Base-by-base conservation (phyloP, 2,329 filamentous ascomycete species). In the Pseudogymnoascus pannorum region DNA sequence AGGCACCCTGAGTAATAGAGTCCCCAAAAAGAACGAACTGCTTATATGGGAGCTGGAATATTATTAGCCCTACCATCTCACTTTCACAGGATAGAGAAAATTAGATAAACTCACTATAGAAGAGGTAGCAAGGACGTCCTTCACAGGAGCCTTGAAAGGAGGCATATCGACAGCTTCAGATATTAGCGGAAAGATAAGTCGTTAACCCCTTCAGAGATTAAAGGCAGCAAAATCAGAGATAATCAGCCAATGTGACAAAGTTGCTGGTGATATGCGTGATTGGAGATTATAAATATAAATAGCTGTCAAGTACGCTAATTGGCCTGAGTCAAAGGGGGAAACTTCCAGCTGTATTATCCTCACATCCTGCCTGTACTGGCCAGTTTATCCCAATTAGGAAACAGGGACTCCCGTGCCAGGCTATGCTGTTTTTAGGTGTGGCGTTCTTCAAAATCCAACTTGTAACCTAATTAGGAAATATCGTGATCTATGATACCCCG, bases 21-120 rank as follows among this genome's bases (percentile, higher is more conserved):
- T 97, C 94, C 61, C 93, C 93, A 65, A 97, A 89, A 20, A 97
- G 84, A 64, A 97, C 79, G 68, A 92, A 79, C 70, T 92, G 89
- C 48, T 31, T 31, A 18, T 54, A 54, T n/a, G 48, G 48, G 9
- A 54, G 24, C 48, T 54, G 14, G 4, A 20, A 31, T 18, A 31
- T 18, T 20, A 18, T 54, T 31, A 54, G 48, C 6, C 22, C 7
- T 51, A 16, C 22, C 29, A 12, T 31, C n/a, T 31, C n/a, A 3
- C n/a, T 18, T 54, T 31, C 16, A 31, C 4, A 31, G 8, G 3
- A 54, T 31, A 18, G 8, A 14, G 24, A 29, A 8, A 18, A 18
- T 29, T 26, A 12, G 26, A 9, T 22, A n/a, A 20, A 54, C 48
- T 54, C 26, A 54, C 48, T 31, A 54, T 31, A 54, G 48, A 54